These are phyloP conservation scores for Ceratocystis eucalypticola DNA, from an alignment of 2,329 filamentous ascomycete genomes.

Conservation along the genomic window DNA sequence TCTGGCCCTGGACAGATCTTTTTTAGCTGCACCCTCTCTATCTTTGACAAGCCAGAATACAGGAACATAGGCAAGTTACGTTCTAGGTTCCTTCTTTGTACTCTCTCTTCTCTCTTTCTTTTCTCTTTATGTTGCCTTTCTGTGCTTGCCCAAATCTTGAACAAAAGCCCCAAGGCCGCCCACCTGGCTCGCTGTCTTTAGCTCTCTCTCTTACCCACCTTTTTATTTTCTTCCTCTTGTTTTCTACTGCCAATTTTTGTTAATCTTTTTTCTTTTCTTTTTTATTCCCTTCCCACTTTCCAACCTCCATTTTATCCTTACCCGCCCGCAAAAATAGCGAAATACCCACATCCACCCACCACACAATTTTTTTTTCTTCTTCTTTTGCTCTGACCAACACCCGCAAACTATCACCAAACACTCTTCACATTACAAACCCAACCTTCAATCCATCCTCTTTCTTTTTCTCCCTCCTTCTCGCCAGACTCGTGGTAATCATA, in stretches of 20 bases:
- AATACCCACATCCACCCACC: not conserved
- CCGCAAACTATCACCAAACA: slow-evolving; percentile 4
- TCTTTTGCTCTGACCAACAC: slow-evolving; percentile 5
- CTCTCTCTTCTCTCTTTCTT: not conserved
- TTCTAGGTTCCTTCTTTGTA: slow-evolving; percentile 4
- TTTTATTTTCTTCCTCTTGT: not conserved
- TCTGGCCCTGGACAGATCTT: not conserved
- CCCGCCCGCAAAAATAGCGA: too few relatives aligned
- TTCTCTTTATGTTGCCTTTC: not conserved
- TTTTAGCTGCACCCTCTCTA: slow-evolving; percentile 7
- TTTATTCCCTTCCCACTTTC: not conserved
- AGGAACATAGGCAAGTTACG: too few relatives aligned
- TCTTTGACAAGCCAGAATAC: not conserved
- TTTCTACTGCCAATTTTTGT: not conserved
- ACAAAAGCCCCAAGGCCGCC: not conserved
- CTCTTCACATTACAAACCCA: not conserved
- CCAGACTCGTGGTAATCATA: not conserved
- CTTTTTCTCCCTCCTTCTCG: not conserved
- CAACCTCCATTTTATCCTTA: slow-evolving; percentile 1
- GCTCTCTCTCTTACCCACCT: not conserved
- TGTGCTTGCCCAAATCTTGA: not conserved
- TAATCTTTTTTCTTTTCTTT: slow-evolving; percentile 1
- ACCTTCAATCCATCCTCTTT: not conserved
- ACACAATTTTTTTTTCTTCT: not conserved
- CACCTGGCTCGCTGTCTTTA: not conserved